These are phyloP conservation scores for Phialocephala subalpina DNA, from an alignment of 2,329 filamentous ascomycete species.

Conservation along the genomic window DNA sequence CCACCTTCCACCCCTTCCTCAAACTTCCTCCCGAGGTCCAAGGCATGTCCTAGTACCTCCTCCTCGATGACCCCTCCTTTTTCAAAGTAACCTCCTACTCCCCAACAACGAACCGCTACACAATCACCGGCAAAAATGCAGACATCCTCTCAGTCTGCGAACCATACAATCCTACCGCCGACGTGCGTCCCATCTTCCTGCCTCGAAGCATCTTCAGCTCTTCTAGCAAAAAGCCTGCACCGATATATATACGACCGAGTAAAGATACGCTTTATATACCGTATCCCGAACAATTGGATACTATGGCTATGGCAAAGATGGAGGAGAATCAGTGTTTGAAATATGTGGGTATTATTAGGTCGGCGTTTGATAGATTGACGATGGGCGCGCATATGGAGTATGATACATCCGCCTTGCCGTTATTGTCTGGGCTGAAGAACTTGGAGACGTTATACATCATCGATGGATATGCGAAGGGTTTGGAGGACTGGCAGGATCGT, in stretches of 20 bases:
- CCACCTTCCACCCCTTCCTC: neutral
- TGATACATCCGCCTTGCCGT: neutral
- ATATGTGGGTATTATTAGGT: neutral
- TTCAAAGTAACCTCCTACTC: neutral
- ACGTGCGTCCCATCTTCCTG: neutral
- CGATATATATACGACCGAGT: neutral
- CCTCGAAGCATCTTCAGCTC: neutral
- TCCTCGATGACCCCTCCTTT: neutral
- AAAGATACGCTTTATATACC: conserved; percentile 5
- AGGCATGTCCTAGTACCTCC: neutral
- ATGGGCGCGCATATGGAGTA: neutral
- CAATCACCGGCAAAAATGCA: neutral
- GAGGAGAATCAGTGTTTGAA: neutral
- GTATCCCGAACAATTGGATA: neutral
- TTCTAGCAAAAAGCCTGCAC: neutral
- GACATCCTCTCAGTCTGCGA: conserved; percentile 1
- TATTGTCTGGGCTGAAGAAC: neutral
- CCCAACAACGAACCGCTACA: neutral
- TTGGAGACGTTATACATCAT: neutral
- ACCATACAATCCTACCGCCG: neutral
- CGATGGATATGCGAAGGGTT: neutral
- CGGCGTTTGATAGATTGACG: neutral
- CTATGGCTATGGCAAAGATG: neutral
- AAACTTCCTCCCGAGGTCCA: neutral
- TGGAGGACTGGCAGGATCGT: neutral